These are phyloP conservation scores for Cichorium intybus DNA, from an alignment of 140 eudicot species.

Conservation along the genomic window DNA sequence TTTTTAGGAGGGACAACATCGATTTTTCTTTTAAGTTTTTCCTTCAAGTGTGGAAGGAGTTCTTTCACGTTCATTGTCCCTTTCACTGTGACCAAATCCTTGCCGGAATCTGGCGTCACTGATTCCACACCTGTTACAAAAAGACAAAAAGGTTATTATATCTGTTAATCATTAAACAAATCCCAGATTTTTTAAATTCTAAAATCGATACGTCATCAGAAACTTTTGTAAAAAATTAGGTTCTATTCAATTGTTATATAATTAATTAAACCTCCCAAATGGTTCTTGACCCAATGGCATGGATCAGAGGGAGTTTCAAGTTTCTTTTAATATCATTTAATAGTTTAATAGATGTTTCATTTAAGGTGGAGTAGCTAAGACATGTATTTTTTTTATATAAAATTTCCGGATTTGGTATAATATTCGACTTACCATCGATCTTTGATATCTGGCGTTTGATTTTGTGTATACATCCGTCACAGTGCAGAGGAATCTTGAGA, in stretches of 20 bases:
- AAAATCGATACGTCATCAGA: conserved; percentile 9
- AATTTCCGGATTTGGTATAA: too few relatives aligned
- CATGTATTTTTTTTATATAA: too few relatives aligned
- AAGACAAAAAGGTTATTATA: neutral
- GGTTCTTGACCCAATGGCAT: neutral
- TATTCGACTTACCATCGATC: conserved; percentile 55
- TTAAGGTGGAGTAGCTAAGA: too few relatives aligned
- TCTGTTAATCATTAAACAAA: neutral
- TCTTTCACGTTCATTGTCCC: conserved; percentile 89
- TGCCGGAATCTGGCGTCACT: conserved; percentile 43
- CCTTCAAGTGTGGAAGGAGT: conserved; percentile 52
- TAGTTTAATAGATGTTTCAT: neutral
- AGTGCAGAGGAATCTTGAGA: conserved; percentile 74
- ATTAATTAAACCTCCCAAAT: conserved; percentile 10
- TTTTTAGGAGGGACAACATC: conserved; percentile 68
- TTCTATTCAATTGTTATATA: conserved; percentile 7
- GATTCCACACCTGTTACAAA: conserved; percentile 57
- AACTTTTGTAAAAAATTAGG: neutral
- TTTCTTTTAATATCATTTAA: neutral
- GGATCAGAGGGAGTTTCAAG: neutral
- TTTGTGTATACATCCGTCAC: conserved; percentile 91
- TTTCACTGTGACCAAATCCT: conserved; percentile 67
- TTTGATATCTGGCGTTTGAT: conserved; percentile 61
- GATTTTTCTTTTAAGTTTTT: conserved; percentile 52
- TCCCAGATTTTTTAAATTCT: neutral